Evolutionary conservation across 2,329 filamentous ascomycete genomes (phyloP).

Genomic region (Aspergillus eucalypticola): DNA sequence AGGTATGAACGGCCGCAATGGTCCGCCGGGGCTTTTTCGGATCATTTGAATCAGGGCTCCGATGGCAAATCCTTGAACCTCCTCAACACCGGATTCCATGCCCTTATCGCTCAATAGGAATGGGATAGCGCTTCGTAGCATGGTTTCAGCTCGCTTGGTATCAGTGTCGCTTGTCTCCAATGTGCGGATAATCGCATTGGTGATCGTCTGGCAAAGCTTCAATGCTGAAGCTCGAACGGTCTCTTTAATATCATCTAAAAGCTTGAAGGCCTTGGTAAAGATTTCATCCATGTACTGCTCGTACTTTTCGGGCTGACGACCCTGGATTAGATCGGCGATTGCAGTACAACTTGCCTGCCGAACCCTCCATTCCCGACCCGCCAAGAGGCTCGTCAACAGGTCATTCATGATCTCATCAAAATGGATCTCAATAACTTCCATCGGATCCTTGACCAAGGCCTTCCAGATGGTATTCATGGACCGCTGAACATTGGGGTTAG

Average conservation of each 20-base stretch:
- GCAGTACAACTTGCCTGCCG: conserved; percentile 90
- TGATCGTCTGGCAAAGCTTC: conserved; percentile 78
- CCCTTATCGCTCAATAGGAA: conserved; percentile 88
- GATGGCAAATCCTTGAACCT: conserved; percentile 82
- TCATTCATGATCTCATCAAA: conserved; percentile 90
- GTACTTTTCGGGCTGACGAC: conserved; percentile 73
- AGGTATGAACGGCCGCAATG: conserved; percentile 77
- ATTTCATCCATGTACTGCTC: conserved; percentile 82
- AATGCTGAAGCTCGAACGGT: conserved; percentile 81
- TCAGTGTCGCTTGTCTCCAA: conserved; percentile 71
- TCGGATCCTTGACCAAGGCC: conserved; percentile 86
- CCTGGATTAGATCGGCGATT: conserved; percentile 83
- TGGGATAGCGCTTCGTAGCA: conserved; percentile 84
- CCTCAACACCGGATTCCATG: conserved; percentile 82
- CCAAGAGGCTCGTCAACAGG: conserved; percentile 76
- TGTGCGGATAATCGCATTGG: conserved; percentile 80
- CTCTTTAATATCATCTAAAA: conserved; percentile 93
- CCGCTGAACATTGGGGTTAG: conserved; percentile 84
- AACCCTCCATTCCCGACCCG: conserved; percentile 86
- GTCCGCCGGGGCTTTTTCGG: conserved; percentile 77
- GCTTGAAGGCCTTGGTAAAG: conserved; percentile 82
- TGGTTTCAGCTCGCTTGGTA: conserved; percentile 68
- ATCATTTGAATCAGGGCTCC: conserved; percentile 82
- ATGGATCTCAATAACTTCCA: conserved; percentile 71
- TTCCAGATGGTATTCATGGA: conserved; percentile 99